phyloP scores from a whole-genome alignment of 306 rosid species.

The Senna siamea region DNA sequence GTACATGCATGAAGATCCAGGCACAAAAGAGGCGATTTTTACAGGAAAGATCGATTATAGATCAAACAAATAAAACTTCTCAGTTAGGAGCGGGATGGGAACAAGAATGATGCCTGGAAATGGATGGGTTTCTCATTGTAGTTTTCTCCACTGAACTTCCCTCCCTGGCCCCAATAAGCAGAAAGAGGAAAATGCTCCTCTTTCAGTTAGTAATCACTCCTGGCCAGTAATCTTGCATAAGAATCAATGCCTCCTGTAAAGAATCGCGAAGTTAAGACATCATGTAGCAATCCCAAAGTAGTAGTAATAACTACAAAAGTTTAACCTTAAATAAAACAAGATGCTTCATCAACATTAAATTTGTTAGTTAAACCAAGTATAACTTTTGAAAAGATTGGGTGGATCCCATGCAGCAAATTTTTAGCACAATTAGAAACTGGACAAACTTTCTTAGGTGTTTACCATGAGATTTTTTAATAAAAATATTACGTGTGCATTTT shows the following conservation, averaged over 20 bases:
- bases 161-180: constrained; percentile 37
- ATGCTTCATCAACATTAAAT: not conserved
- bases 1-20: constrained; percentile 48
- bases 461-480: not conserved
- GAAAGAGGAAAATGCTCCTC: constrained; percentile 48
- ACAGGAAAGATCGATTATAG: constrained; percentile 20
- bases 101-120: constrained; percentile 30
- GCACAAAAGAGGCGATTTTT: constrained; percentile 30
- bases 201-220: constrained; percentile 46
- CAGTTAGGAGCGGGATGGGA: constrained; percentile 15
- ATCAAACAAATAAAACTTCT: constrained; percentile 19
- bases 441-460: not conserved
- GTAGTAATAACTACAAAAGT: not conserved
- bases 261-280: constrained; percentile 42
- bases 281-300: constrained; percentile 35
- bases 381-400: not conserved
- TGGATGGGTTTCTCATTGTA: constrained; percentile 20
- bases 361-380: not conserved
- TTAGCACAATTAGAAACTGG: not conserved
- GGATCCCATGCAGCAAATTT: not conserved
- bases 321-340: not conserved
- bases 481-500: not conserved
- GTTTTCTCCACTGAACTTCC: constrained; percentile 43
- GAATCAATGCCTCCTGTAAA: constrained; percentile 57
- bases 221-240: constrained; percentile 47